Conservation (phyloP, 73 alveolate species). For the Tetrahymena borealis region DNA sequence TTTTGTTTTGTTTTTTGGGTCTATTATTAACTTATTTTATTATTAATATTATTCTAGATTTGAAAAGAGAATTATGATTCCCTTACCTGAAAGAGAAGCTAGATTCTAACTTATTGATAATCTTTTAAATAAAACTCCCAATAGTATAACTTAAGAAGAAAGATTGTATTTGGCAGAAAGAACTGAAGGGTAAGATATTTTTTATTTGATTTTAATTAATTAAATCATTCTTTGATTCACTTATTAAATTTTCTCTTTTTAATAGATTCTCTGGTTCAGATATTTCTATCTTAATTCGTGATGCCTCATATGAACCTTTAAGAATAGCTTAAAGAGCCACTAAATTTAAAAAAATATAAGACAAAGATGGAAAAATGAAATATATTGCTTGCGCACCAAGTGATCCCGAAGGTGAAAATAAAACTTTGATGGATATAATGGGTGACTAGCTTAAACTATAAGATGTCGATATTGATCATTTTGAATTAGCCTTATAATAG, state of each 20-base stretch:
- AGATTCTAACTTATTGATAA: neutral
- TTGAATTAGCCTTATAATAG: neutral
- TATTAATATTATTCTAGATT: too few relatives aligned
- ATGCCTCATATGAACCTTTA: neutral
- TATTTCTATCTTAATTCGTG: neutral
- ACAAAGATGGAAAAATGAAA: neutral
- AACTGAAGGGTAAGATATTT: neutral
- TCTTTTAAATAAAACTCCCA: neutral
- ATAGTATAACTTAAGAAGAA: neutral
- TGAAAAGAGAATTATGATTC: conserved; percentile 47
- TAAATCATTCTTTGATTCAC: neutral
- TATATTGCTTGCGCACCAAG: neutral
- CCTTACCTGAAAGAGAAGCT: conserved; percentile 26
- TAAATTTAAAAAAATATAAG: neutral
- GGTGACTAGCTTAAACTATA: neutral
- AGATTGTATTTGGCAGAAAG: neutral
- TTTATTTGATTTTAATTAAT: neutral
- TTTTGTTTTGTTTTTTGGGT: too few relatives aligned
- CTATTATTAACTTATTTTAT: too few relatives aligned
- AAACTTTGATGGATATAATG: neutral
- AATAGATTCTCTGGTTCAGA: neutral
- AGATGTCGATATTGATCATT: neutral
- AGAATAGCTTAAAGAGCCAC: neutral
- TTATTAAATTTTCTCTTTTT: neutral
- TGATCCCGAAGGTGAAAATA: neutral